Conservation (phyloP, 192 early-diverging fungal species). For the Backusella westeae region DNA sequence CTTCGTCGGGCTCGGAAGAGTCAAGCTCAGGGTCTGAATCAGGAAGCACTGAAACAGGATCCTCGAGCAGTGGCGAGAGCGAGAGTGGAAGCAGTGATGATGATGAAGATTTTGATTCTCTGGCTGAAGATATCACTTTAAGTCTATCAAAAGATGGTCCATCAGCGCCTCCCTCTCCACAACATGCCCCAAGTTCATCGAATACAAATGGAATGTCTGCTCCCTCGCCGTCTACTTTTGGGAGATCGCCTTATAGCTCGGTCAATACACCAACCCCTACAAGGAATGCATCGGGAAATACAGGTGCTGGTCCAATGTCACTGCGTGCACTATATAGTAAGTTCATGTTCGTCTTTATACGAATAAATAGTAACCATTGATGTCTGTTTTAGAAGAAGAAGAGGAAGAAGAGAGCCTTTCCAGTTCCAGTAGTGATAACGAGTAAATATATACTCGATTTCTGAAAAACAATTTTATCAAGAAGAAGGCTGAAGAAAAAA, state of each 20-base stretch:
- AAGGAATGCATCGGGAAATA: background rate
- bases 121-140: conserved; percentile 15
- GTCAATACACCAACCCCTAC: conserved; percentile 4
- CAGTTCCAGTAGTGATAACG: conserved; percentile 15
- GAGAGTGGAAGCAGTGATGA: conserved; percentile 13
- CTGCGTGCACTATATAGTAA: conserved; percentile 23
- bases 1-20: conserved; percentile 12
- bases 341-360: background rate
- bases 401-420: conserved; percentile 21
- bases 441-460: background rate
- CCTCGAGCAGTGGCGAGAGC: conserved; percentile 10
- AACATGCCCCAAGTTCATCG: background rate
- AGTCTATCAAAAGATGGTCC: conserved; percentile 16
- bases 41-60: background rate
- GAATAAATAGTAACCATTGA: background rate
- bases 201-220: background rate
- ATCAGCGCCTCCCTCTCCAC: conserved; percentile 14
- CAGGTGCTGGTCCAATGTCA: conserved; percentile 13
- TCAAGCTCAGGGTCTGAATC: background rate
- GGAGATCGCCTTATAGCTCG: background rate
- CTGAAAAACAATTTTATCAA: background rate
- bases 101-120: conserved; percentile 24
- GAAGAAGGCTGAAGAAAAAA: background rate
- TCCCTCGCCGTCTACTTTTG: background rate
- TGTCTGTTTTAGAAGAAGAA: background rate